These are phyloP conservation scores for Lachancea lanzarotensis DNA, from an alignment of 805 yeast species.

Conservation along the genomic window DNA sequence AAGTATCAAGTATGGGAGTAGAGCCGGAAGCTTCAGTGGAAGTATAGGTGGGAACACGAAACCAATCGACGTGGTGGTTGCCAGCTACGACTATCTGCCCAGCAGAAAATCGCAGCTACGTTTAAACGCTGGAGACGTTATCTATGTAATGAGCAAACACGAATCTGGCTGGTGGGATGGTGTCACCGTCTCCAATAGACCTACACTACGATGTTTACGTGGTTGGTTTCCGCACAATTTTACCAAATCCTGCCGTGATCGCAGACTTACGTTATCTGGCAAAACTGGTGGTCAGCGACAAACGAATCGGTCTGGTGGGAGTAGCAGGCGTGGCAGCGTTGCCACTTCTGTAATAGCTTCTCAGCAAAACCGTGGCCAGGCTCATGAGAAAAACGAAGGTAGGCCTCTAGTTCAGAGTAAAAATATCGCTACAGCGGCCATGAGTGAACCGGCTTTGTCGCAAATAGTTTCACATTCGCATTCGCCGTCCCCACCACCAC, in stretches of 20 bases:
- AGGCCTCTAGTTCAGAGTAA: background rate
- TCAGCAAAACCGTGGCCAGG: background rate
- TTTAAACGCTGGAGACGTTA: conserved; percentile 48
- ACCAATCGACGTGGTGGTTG: conserved; percentile 19
- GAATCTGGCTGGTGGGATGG: conserved; percentile 90
- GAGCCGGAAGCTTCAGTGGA: background rate
- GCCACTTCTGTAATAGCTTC: background rate
- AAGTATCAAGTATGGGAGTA: background rate
- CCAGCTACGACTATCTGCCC: conserved; percentile 14
- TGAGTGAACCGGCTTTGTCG: conserved; percentile 5
- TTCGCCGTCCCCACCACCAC: conserved; percentile 9
- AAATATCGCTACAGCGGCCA: background rate
- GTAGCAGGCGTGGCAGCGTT: conserved; percentile 5
- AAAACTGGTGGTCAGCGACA: conserved; percentile 2
- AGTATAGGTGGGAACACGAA: background rate
- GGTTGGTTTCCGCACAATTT: conserved; percentile 84
- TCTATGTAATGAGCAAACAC: conserved; percentile 60
- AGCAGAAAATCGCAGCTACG: conserved; percentile 11
- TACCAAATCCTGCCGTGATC: conserved; percentile 35
- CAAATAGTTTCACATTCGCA: conserved; percentile 13
- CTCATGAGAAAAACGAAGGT: background rate
- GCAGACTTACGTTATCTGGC: conserved; percentile 27
- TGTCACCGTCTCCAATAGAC: conserved; percentile 21
- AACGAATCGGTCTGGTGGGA: conserved; percentile 2
- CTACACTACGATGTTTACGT: conserved; percentile 35